Evolutionary conservation across 1,139 yeast genomes (phyloP), one percentile per base, ranked within the genome.

Genomic region (Schizosaccharomyces versatilis): DNA sequence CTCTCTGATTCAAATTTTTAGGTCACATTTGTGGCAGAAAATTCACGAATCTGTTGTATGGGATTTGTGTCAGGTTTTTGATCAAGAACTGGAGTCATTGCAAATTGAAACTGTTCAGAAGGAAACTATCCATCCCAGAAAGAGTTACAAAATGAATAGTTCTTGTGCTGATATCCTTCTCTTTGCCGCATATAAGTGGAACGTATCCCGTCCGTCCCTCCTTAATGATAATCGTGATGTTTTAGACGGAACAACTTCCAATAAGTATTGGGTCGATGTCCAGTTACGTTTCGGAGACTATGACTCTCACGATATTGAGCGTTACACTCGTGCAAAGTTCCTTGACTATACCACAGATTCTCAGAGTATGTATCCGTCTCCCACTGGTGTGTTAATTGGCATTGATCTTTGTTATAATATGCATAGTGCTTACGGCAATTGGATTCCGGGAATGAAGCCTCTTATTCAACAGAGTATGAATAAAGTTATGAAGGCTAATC

Each of bases 21-120:
- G 99, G 57, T 97, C 98, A 0, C 99, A 93, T 71, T 76, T 93
- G 64, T 93, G 99, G 99, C 99, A 93, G 66, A 93, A 93, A 68
- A 93, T 93, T 56, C 99, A 93, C 66, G 99, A 93, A 67, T 81
- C 94, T 67, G 75, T 93, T 53, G 95, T 93, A 2, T 85, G 85
- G 66, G 98, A 90, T 71, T 64, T 90, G 44, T 86, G 95, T 63
- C 96, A 88, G 65, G 93, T 88, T 14, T 71, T 93, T 41, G 98
- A 93, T 65, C 80, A 81, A 56, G 95, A 90, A 64, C 71, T 85
- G 65, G 94, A 84, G 62, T 80, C 81, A 3, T 69, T 93, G 47
- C 90, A 81, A 60, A 80, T 90, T 59, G 96, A 85, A 60, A 73
- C 77, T 54, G 96, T 93, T 9, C 86, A 82, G 57, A 90, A 90